Base-by-base conservation (phyloP, 495 filamentous ascomycete genomes). In the Lentithecium fluviatile region DNA sequence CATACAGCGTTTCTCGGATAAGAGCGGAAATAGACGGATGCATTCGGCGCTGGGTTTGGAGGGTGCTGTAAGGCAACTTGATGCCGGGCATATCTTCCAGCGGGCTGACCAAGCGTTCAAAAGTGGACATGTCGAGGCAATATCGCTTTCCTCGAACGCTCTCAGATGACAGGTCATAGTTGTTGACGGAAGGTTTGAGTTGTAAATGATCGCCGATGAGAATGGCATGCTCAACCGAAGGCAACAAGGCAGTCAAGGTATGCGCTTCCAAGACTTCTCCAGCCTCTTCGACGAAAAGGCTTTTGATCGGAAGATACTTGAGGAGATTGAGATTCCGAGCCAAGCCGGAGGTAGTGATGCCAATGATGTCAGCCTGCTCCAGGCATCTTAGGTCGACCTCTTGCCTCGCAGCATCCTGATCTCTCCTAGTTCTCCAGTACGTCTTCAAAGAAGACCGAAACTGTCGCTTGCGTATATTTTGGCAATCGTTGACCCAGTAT, bases 141-240 rank as follows among this genome's bases (percentile, higher is more conserved):
- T 85, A 89, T 48, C 78, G 72, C 73, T 15, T 67, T 65, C 8
- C 86, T 83, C 46, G 66, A 59, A 0, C 69, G 58, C 79, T 87
- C 45, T 87, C 84, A 15, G 11, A 45, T 6, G 79, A 80, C 4
- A 91, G 74, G 0, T 83, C 77, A 61, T 85, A 85, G 60, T 85
- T 88, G 15, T 82, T 74, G 32, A 88, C 80, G 56, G 84, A 81
- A 2, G 89, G 88, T 6, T 85, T 80, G 8, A 92, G 77, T 60
- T 94, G 88, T 6, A 78, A 74, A 64, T 92, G 88, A 66, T 94
- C 89, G 0, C 89, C 88, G 62, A 94, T 91, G 12, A 87, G 76
- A 55, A 92, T 89, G 21, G 77, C 74, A 62, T 92, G 89, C 64
- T 93, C 83, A 6, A 91, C 71, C 0, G 81, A 83, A 0, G 87